Evolutionary conservation across 2,329 filamentous ascomycete genomes (phyloP), one percentile per base, ranked within the genome.

Genomic region (Bipolaris bicolor): DNA sequence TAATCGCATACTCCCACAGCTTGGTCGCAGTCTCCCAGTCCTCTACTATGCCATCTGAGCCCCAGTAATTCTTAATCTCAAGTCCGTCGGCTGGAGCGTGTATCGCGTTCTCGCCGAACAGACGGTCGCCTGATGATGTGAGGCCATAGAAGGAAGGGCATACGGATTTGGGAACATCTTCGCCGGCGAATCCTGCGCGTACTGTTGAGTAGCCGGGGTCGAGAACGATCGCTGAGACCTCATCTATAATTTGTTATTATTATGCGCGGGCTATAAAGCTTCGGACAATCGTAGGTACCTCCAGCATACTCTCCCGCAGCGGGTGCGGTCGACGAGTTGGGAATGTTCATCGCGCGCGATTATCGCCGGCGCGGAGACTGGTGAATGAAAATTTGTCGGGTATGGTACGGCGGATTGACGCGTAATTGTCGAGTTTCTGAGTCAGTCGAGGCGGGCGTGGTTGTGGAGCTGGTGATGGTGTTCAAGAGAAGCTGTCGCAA

Each of bases 161-260:
- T 55, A 98, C 88, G 29, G 91, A 92, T 81, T 98, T 98, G 67
- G 95, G 95, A 0, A 92, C 90, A 79, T 99, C 95, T 85, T 99
- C 96, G 73, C 96, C 95, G 11, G 96, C 96, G 73, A 98, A 99
- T 57, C 95, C 95, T 58, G 93, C 95, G 78, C 96, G 92, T 39
- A 91, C 93, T 67, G 88, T 89, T 73, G 90, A 91, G 80, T 92
- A 97, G 61, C 96, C 95, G 3, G 95, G 91, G 75, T 99, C 95
- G 73, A 99, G 91, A 36, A 99, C 91, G 67, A 99, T 90, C 50
- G 96, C 96, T 34, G 93, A 96, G 64, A 99, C 93, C 82, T 99
- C 95, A 82, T 99, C 95, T 97, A 47, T 31, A 29, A 3, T 2
- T 13, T 13, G 7, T 5, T n/a, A 70, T 67, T 43, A 70, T 63